Percentiles rank a stretch among this genome's conserved stretches.
phyloP scores from a whole-genome alignment of 140 eudicot species.

The Cichorium intybus region DNA sequence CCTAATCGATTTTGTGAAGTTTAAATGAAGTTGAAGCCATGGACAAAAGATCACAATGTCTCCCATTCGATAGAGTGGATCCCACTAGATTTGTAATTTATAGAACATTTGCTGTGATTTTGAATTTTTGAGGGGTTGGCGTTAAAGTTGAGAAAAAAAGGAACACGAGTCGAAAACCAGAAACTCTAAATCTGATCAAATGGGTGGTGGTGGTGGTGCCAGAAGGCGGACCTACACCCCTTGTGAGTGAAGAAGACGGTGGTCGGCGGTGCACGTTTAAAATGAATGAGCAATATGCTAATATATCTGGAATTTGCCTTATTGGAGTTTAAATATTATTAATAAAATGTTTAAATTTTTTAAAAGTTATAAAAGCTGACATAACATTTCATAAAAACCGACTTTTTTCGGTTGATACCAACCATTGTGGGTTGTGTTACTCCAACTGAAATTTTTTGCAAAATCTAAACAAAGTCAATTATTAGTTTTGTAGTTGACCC shows the following conservation, averaged over 20 bases:
- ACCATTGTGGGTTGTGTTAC: no score
- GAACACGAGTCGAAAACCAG: constrained; percentile 19
- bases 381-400: no score
- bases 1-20: neutral
- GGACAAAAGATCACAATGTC: constrained; percentile 1
- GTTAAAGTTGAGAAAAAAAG: neutral
- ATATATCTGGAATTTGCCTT: constrained; percentile 2
- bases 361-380: no score
- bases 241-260: neutral
- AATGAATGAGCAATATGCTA: constrained; percentile 2
- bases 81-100: constrained; percentile 7
- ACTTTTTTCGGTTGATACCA: no score
- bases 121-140: no score
- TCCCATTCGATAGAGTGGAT: constrained; percentile 17
- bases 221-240: constrained; percentile 17
- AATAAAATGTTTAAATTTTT: no score
- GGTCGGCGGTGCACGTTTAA: constrained; percentile 6
- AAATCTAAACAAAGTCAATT: no score
- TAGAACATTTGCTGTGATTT: no score
- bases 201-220: constrained; percentile 21
- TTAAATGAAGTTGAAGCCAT: constrained; percentile 5
- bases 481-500: no score
- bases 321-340: neutral
- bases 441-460: no score
- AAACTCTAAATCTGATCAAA: constrained; percentile 9